These are phyloP conservation scores for Nicotiana knightiana DNA, from an alignment of 257 asterid species.

Conservation along the genomic window DNA sequence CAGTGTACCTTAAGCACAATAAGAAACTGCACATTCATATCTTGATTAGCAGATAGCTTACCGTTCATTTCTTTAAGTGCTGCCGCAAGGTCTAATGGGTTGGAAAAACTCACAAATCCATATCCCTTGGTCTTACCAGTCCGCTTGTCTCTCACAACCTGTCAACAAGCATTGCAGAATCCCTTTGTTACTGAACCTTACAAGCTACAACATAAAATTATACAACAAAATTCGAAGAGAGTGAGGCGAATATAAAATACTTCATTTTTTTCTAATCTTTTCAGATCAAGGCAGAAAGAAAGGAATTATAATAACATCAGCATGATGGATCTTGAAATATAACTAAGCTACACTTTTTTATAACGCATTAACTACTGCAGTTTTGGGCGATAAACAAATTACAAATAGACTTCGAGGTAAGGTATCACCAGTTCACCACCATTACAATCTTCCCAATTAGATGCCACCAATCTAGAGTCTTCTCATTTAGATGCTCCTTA, in stretches of 20 bases:
- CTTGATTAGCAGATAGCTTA: slow-evolving; percentile 15
- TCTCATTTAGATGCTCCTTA: not conserved
- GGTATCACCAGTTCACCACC: not conserved
- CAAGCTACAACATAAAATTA: not conserved
- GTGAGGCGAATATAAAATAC: not conserved
- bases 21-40: not conserved
- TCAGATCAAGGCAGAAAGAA: not conserved
- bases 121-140: slow-evolving; percentile 96
- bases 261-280: too few species aligned
- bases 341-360: not conserved
- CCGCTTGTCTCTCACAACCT: slow-evolving; percentile 96
- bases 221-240: not conserved
- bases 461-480: not conserved
- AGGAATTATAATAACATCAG: not conserved
- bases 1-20: not conserved
- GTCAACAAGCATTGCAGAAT: slow-evolving; percentile 8
- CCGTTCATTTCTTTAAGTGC: slow-evolving; percentile 95
- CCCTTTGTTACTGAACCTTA: not conserved
- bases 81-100: slow-evolving; percentile 80
- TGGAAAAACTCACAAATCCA: slow-evolving; percentile 90
- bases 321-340: not conserved
- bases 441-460: too few species aligned
- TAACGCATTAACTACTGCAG: not conserved
- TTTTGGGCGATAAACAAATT: not conserved
- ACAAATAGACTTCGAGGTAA: not conserved